phyloP scores from a whole-genome alignment of 108 stramenopile species.

The Aureococcus anophagefferens region DNA sequence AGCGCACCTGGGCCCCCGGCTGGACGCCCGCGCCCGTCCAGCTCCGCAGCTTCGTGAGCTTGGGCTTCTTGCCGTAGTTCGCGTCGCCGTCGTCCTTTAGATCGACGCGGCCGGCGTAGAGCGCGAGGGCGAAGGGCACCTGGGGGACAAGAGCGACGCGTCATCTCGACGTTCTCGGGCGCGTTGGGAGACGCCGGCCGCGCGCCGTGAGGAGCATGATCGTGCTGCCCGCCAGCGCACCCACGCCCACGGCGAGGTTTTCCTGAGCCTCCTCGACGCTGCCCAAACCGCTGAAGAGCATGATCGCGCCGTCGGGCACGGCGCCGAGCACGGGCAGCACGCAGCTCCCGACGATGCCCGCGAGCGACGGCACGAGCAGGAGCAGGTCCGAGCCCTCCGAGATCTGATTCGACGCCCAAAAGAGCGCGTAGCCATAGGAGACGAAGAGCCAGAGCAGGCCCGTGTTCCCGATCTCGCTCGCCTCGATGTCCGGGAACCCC shows the following conservation, averaged over 20 bases:
- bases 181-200: too few species aligned
- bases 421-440: constrained; percentile 84
- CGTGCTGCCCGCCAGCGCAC: constrained; percentile 89
- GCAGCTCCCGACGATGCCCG: constrained; percentile 83
- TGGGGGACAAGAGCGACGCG: too few species aligned
- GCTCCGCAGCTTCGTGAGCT: constrained; percentile 21
- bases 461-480: constrained; percentile 43
- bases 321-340: constrained; percentile 91
- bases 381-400: constrained; percentile 92
- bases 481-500: constrained; percentile 12
- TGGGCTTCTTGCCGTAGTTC: constrained; percentile 42
- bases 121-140: constrained; percentile 76
- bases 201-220: constrained; percentile 95
- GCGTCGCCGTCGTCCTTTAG: constrained; percentile 29
- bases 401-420: constrained; percentile 74
- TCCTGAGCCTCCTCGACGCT: constrained; percentile 64
- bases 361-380: constrained; percentile 73
- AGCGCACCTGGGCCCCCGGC: constrained; percentile 15
- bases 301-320: constrained; percentile 93
- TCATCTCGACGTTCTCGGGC: too few species aligned
- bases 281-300: constrained; percentile 86
- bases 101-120: constrained; percentile 80
- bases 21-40: background rate
- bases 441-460: constrained; percentile 74
- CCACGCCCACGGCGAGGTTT: constrained; percentile 82